Conservation (phyloP, 495 filamentous ascomycete genomes). For the Penicillium salamii region DNA sequence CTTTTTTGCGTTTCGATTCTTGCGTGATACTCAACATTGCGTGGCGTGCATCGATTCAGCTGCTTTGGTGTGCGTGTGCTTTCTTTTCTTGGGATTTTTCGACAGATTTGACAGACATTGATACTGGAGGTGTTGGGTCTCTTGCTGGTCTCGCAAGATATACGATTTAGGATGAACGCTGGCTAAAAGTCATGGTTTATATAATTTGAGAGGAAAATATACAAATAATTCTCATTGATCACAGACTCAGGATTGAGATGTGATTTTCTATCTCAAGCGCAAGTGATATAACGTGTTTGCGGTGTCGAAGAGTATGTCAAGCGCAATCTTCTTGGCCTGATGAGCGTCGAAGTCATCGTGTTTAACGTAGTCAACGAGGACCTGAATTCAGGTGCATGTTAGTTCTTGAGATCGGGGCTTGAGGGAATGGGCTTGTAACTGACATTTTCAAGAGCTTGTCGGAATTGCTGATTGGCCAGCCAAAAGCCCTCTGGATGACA, state of each 20-base stretch:
- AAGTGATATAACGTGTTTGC: slow-evolving; percentile 65
- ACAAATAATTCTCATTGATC: background rate
- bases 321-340: slow-evolving; percentile 59
- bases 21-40: background rate
- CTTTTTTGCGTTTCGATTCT: background rate
- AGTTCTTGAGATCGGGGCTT: background rate
- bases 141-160: background rate
- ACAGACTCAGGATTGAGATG: too few species aligned
- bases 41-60: background rate
- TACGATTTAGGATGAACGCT: slow-evolving; percentile 1
- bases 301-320: slow-evolving; percentile 67
- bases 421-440: background rate
- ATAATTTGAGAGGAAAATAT: background rate
- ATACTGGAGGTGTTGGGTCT: background rate
- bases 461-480: slow-evolving; percentile 73
- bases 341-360: slow-evolving; percentile 51
- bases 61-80: background rate
- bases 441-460: slow-evolving; percentile 68
- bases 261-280: slow-evolving; percentile 21
- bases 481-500: slow-evolving; percentile 82
- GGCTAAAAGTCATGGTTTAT: slow-evolving; percentile 1
- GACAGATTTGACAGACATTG: background rate
- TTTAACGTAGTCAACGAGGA: slow-evolving; percentile 60
- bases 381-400: slow-evolving; percentile 29
- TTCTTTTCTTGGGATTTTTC: background rate